Base-by-base conservation (phyloP, 805 yeast species). In the Metschnikowia henanensis region DNA sequence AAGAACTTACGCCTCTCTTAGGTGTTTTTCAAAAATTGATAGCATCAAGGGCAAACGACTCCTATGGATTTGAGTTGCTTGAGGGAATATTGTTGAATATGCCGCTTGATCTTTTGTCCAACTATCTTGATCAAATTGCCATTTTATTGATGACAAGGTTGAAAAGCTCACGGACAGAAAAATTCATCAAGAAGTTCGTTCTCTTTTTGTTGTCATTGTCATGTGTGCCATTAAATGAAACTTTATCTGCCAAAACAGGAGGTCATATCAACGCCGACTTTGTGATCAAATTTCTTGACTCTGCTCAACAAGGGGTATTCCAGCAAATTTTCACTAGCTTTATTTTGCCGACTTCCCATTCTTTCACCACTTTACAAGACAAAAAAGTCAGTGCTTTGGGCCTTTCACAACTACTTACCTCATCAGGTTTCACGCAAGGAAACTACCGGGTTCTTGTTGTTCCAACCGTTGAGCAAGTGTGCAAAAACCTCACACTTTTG, bases 21-120 rank as follows among this genome's bases (percentile, higher is more conserved):
- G 99, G 99, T 30, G 96, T 94, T n/a, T 95, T 88, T 73, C 99
- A 95, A 68, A 89, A 91, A 62, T 72, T 94, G 52, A 80, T 94
- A 39, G 81, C 97, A 1, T 88, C 97, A 0, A 86, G 84, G 52
- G 76, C 81, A 13, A 84, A 89, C 56, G 98, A 94, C 56, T 66
- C 67, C 30, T 76, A 80, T 56, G 98, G 97, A 2, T 85, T 94
- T 63, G 98, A 94, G 44, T 68, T 94, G 33, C 66, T 94, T 35
- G 91, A 87, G 59, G 68, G 76, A 3, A 82, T 94, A 37, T 62
- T 92, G 33, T 57, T 79, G 33, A 65, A 74, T 46, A 66, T 89
- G 35, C 82, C 87, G 5, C 54, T 80, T 33, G 60, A 58, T 0
- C 50, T 61, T 4, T 61, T 91, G 37, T 63, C 75, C 32, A 76